Conservation (phyloP, 2,329 filamentous ascomycete genomes). For the Cercospora sojina region DNA sequence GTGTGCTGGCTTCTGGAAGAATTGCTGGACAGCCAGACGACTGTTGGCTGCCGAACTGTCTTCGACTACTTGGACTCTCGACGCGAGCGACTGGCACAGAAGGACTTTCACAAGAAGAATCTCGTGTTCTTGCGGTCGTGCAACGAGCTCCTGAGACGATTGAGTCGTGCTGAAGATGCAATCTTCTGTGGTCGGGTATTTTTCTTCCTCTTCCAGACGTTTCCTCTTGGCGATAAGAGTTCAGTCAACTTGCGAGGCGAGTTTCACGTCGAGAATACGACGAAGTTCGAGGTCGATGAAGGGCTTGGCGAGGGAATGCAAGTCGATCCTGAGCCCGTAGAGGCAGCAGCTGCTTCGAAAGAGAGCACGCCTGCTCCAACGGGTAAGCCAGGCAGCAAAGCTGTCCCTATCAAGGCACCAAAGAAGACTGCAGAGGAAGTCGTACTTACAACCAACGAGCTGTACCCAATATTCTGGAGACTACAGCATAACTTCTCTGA, state of each 20-base stretch:
- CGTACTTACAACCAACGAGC: constrained; percentile 61
- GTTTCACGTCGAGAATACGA: constrained; percentile 94
- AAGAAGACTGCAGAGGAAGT: constrained; percentile 45
- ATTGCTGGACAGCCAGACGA: constrained; percentile 92
- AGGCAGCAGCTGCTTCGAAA: constrained; percentile 19
- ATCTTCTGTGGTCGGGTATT: constrained; percentile 97
- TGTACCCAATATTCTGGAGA: constrained; percentile 94
- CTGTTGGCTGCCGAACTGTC: constrained; percentile 82
- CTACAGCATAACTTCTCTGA: constrained; percentile 90
- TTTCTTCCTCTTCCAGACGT: constrained; percentile 98
- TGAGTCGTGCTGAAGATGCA: constrained; percentile 95
- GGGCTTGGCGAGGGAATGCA: constrained; percentile 59
- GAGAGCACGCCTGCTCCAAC: constrained; percentile 26
- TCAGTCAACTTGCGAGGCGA: constrained; percentile 95
- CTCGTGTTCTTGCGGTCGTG: constrained; percentile 89
- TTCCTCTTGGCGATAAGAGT: constrained; percentile 92
- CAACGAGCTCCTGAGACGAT: constrained; percentile 87
- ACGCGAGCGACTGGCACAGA: constrained; percentile 79
- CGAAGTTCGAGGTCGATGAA: constrained; percentile 65
- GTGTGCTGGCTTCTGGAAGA: constrained; percentile 92
- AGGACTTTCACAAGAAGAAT: constrained; percentile 77
- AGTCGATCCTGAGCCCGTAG: constrained; percentile 50
- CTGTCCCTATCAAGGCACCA: constrained; percentile 27
- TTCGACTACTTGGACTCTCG: constrained; percentile 96
- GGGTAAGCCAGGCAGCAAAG: constrained; percentile 32